phyloP scores from a whole-genome alignment of 768 basidiomycete genomes.

The Suillus sp. region DNA sequence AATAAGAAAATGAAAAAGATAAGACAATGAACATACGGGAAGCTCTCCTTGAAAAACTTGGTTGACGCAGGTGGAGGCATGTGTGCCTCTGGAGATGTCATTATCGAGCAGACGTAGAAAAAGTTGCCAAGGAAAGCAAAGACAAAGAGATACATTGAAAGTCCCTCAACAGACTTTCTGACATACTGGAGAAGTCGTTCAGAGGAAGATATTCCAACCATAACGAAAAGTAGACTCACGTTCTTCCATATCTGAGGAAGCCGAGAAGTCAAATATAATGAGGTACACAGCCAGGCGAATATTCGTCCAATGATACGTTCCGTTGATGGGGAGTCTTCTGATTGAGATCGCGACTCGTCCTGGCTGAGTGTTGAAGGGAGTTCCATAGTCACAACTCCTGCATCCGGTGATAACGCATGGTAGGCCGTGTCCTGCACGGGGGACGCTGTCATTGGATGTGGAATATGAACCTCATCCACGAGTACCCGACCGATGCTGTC shows the following conservation, averaged over 20 bases:
- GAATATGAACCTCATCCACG: slow-evolving; percentile 18
- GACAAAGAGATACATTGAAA: slow-evolving; percentile 91
- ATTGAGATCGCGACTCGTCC: slow-evolving; percentile 14
- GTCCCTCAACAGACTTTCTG: slow-evolving; percentile 91
- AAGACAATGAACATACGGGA: slow-evolving; percentile 63
- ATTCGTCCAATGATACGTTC: slow-evolving; percentile 84
- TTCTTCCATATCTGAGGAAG: slow-evolving; percentile 99
- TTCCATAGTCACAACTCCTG: slow-evolving; percentile 20
- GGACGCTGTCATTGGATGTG: slow-evolving; percentile 12
- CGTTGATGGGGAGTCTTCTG: slow-evolving; percentile 28
- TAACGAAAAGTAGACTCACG: slow-evolving; percentile 51
- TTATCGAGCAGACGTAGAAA: slow-evolving; percentile 89
- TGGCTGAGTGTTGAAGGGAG: slow-evolving; percentile 19
- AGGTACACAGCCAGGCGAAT: slow-evolving; percentile 94
- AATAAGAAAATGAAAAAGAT: slow-evolving; percentile 2
- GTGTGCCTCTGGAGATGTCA: slow-evolving; percentile 69
- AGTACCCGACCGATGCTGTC: slow-evolving; percentile 53
- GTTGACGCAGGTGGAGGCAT: slow-evolving; percentile 61
- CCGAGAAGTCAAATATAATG: slow-evolving; percentile 88
- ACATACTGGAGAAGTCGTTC: slow-evolving; percentile 54
- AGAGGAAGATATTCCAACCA: slow-evolving; percentile 9
- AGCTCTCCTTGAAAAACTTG: slow-evolving; percentile 74
- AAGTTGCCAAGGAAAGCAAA: slow-evolving; percentile 93
- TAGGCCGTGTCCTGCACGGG: slow-evolving; percentile 19
- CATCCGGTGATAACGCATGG: slow-evolving; percentile 7